Base-by-base conservation (phyloP, 257 asterid species). In the Leonotis leonurus region DNA sequence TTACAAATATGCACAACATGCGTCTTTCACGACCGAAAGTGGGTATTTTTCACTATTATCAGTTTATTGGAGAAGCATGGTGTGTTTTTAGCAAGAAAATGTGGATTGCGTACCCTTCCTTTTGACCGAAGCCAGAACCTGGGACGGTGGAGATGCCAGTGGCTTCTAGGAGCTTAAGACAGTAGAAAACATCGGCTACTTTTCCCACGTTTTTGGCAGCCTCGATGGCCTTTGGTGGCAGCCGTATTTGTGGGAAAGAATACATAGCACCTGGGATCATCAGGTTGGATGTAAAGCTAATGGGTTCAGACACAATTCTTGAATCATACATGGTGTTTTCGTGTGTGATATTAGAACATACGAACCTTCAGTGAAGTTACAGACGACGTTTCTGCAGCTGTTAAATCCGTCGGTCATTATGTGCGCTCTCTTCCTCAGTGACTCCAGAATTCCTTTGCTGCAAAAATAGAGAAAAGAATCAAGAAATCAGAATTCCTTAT, bases 141-240 rank as follows among this genome's bases (percentile, higher is more conserved):
- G 99, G 99, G 80, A 94, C 97, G 2, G 99, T 94, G 45, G 99
- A 94, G 69, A 94, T 94, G 64, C 99, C 99, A 0, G 99, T 94
- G 54, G 95, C 95, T 77, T 94, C 99, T 5, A 94, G 77, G 59
- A 94, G 95, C 79, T 84, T 94, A 36, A 94, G 96, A 65, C 99
- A 94, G 73, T 90, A 90, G 83, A 79, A 84, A 49, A 94, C 97
- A 50, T 90, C 99, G 1, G 97, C 75, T 52, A 79, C 96, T 77
- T 94, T 94, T 69, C 97, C 97, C 3, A 81, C 95, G 41, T 60
- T 70, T 50, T 81, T 78, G 1, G 99, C 97, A 58, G 95, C 94
- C 76, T 90, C 99, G 8, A 87, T 75, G 44, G 99, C 97, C 77
- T 72, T 90, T 29, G 96, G 95, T 44, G 99, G 99, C 69, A 90